Evolutionary conservation across 768 basidiomycete species (phyloP).

Genomic region (Phallus indusiatus): DNA sequence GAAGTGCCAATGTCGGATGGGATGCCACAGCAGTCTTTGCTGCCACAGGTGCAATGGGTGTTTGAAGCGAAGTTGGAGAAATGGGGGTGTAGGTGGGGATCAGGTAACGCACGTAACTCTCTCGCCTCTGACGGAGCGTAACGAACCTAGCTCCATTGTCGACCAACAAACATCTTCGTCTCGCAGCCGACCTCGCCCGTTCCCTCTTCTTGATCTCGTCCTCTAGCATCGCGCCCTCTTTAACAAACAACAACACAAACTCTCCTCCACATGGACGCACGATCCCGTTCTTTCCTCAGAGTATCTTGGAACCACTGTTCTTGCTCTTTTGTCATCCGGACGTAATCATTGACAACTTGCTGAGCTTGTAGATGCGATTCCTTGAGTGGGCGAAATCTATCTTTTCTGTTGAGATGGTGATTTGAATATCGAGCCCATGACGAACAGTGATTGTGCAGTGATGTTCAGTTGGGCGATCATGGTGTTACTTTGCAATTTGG

Average conservation of each 20-base stretch:
- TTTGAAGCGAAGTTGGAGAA: not conserved
- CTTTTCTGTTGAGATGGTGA: slow-evolving; percentile 7
- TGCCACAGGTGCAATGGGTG: slow-evolving; percentile 5
- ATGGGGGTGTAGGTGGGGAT: not conserved
- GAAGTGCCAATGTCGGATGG: slow-evolving; percentile 1
- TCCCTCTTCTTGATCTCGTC: slow-evolving; percentile 50
- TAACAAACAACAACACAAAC: slow-evolving; percentile 74
- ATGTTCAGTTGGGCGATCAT: slow-evolving; percentile 72
- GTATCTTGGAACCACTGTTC: slow-evolving; percentile 71
- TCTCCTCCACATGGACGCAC: slow-evolving; percentile 79
- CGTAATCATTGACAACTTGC: slow-evolving; percentile 54
- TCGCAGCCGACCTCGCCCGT: slow-evolving; percentile 35
- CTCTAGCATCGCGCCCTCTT: slow-evolving; percentile 79
- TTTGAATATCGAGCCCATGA: slow-evolving; percentile 27
- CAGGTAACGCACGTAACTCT: not conserved
- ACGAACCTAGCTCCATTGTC: slow-evolving; percentile 3
- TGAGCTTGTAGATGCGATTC: slow-evolving; percentile 52
- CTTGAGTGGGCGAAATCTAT: slow-evolving; percentile 29
- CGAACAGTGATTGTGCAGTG: slow-evolving; percentile 51
- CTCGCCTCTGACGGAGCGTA: slow-evolving; percentile 2
- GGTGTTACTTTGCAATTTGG: slow-evolving; percentile 63
- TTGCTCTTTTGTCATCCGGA: slow-evolving; percentile 59
- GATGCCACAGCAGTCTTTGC: not conserved
- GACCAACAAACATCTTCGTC: slow-evolving; percentile 41
- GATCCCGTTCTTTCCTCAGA: slow-evolving; percentile 52